These are phyloP conservation scores for Nicotiana tabacum DNA, from an alignment of 257 asterid genomes.

Conservation along the genomic window DNA sequence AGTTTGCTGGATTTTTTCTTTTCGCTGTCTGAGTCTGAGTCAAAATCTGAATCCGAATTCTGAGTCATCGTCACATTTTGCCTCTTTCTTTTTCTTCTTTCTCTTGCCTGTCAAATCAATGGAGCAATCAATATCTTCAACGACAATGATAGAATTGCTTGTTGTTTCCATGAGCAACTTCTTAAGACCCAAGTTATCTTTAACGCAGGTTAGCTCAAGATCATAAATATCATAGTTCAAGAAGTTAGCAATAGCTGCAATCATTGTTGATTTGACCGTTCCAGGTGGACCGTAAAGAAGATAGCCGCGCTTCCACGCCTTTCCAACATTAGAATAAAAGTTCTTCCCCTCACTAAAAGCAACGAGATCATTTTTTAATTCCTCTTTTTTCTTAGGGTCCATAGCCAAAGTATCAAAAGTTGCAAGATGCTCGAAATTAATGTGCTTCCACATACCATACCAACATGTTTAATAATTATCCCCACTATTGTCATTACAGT, in stretches of 20 bases:
- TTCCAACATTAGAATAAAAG: not conserved
- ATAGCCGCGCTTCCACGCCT: not conserved
- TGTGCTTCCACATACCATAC: not conserved
- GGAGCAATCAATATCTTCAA: not conserved
- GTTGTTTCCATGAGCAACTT: not conserved
- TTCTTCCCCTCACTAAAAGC: not conserved
- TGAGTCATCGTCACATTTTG: no score
- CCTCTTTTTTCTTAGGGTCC: not conserved
- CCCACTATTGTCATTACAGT: no score
- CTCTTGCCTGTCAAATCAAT: constrained; percentile 3
- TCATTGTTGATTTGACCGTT: not conserved
- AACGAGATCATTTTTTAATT: not conserved
- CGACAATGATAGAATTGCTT: not conserved
- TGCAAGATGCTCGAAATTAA: not conserved
- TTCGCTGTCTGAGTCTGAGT: not conserved
- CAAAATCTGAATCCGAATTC: not conserved
- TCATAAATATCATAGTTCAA: constrained; percentile 5
- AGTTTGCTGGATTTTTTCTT: not conserved
- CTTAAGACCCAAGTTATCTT: not conserved
- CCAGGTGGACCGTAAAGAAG: constrained; percentile 10
- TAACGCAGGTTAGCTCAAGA: not conserved
- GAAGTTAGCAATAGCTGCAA: not conserved
- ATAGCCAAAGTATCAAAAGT: not conserved
- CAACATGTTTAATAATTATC: no score
- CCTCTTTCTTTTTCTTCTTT: not conserved